Conservation (phyloP, 495 filamentous ascomycete species). For the Xylaria bambusicola region DNA sequence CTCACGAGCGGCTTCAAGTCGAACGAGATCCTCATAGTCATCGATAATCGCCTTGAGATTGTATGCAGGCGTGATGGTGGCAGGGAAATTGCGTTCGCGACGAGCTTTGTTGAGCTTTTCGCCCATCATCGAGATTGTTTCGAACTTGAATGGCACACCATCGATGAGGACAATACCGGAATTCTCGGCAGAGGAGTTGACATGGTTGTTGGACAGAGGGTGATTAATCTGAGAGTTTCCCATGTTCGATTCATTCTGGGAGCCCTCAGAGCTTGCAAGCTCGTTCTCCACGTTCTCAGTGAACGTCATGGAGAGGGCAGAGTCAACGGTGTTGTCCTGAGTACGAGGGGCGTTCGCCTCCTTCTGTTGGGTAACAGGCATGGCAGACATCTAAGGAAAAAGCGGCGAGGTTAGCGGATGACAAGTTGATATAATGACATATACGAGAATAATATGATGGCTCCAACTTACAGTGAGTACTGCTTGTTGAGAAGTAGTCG, state of each 20-base stretch:
- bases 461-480: too few species aligned
- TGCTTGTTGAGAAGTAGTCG: too few species aligned
- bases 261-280: neutral
- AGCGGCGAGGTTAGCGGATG: too few species aligned
- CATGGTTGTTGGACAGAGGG: neutral
- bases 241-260: neutral
- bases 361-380: too few species aligned
- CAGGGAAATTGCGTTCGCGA: conserved; percentile 26
- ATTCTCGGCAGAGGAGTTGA: neutral
- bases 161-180: neutral
- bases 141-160: conserved; percentile 1
- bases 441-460: too few species aligned
- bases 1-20: conserved; percentile 17
- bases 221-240: neutral
- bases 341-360: neutral
- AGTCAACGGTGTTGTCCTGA: neutral
- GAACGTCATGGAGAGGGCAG: conserved; percentile 12
- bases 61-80: conserved; percentile 14
- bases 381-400: too few species aligned
- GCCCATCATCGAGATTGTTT: conserved; percentile 22
- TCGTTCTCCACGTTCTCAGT: neutral
- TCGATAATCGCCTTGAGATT: conserved; percentile 17
- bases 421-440: too few species aligned
- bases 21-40: conserved; percentile 22
- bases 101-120: conserved; percentile 24